Base-by-base conservation (phyloP, 345 rosid species). In the Dovyalis caffra region DNA sequence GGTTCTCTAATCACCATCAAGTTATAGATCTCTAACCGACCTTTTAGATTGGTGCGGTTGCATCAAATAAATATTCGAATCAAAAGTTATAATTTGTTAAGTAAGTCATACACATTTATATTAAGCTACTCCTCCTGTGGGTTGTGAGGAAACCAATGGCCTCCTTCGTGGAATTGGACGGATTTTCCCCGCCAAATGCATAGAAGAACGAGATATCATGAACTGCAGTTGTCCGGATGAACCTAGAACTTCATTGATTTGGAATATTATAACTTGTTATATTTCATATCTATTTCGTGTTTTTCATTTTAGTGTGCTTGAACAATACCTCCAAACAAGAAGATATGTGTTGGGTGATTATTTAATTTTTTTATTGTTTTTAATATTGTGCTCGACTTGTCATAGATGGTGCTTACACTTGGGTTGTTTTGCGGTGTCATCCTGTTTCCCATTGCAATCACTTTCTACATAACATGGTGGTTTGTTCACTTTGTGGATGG, bases 391-490 rank as follows among this genome's bases (percentile, higher is more conserved):
- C 32, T 65, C 21, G 38, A 68, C 72, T 77, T 66, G 51, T 57
- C 28, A 68, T 47, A 16, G 45, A 34, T 63, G 65, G 64, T 76
- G 38, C 86, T 83, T 35, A 72, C 65, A 78, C 81, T 62, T 69
- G 23, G n/a, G 29, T 34, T 56, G 58, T 81, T 80, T 74, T 87
- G 89, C 92, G 93, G 99, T 80, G 99, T 93, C 72, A 96, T 96
- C 84, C 83, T 96, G 69, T 89, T 96, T 76, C 99, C 98, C 28
- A 92, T 96, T 76, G 96, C 97, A 1, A 85, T 93, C 80, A 96
- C 98, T 69, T 96, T 96, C 89, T 96, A 93, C 72, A 80, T 90
- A 63, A 96, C 99, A 2, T 96, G 99, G 99, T 96, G 99, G 99
- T 96, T 96, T 79, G 89, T 96, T 88, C 98, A 92, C 86, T 92